These are phyloP conservation scores for Fusarium pseudoanthophilum DNA, from an alignment of 2,329 filamentous ascomycete species.

Conservation along the genomic window DNA sequence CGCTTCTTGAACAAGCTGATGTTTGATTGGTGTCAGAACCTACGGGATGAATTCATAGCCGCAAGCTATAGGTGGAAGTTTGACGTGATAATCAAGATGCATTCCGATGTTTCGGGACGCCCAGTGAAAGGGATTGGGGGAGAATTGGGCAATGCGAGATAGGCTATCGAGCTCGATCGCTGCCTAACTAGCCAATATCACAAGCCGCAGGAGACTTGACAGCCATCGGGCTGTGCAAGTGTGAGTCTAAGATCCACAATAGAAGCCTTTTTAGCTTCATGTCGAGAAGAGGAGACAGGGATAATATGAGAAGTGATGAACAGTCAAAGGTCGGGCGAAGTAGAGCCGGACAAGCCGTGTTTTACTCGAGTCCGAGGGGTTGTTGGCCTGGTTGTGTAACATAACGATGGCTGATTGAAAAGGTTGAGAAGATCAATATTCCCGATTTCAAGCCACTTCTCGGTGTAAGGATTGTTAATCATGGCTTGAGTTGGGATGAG, in stretches of 20 bases:
- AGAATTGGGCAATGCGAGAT: not conserved
- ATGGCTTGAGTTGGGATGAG: not conserved
- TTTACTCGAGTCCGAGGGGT: not conserved
- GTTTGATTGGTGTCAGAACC: not conserved
- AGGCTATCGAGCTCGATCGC: conserved; percentile 2
- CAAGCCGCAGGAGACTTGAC: not conserved
- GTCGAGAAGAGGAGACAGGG: not conserved
- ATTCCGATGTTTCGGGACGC: not conserved
- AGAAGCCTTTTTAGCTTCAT: conserved; percentile 1
- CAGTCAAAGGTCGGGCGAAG: not conserved
- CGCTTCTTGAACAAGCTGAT: conserved; percentile 3
- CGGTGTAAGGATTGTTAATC: conserved; percentile 5
- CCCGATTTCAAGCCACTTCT: conserved; percentile 1
- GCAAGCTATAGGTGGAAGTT: conserved; percentile 5
- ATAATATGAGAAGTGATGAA: not conserved
- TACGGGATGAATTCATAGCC: conserved; percentile 6
- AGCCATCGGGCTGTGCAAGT: not conserved
- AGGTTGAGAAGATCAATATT: not conserved
- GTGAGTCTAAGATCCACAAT: conserved; percentile 10
- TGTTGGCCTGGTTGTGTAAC: conserved; percentile 26
- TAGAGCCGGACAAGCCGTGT: not conserved
- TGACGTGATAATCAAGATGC: conserved; percentile 13
- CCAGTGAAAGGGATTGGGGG: not conserved
- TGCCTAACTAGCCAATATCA: not conserved
- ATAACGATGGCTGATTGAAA: not conserved